A percentile compares a stretch with the other conserved stretches of the same genome.
phyloP scores from a whole-genome alignment of 2,329 filamentous ascomycete species.

The Aureobasidium lini region DNA sequence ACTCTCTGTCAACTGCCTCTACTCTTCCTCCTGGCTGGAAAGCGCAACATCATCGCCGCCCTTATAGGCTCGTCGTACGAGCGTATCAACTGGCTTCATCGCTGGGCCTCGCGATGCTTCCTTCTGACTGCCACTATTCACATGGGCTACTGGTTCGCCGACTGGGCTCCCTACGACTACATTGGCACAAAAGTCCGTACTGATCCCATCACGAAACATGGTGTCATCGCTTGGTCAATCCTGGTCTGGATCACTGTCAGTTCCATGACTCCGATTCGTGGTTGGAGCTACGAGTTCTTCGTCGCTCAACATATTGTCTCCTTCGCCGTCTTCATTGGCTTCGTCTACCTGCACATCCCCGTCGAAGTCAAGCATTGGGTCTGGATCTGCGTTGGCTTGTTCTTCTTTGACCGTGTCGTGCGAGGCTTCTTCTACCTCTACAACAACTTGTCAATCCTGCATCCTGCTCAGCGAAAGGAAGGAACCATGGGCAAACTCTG shows the following conservation, averaged over 20 bases:
- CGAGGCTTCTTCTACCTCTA: conserved; percentile 34
- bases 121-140: conserved; percentile 62
- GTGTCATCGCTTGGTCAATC: conserved; percentile 58
- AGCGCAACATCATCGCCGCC: conserved; percentile 52
- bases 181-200: conserved; percentile 51
- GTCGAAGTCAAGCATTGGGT: conserved; percentile 48
- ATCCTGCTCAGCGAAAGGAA: conserved; percentile 25
- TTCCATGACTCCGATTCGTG: conserved; percentile 56
- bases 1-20: conserved; percentile 48
- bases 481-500: conserved; percentile 15
- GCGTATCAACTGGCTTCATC: conserved; percentile 64
- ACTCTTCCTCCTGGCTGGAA: conserved; percentile 49
- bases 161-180: conserved; percentile 56
- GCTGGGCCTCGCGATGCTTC: conserved; percentile 64
- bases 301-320: conserved; percentile 59
- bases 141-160: conserved; percentile 60
- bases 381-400: conserved; percentile 57
- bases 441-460: conserved; percentile 34
- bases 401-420: conserved; percentile 55
- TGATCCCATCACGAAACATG: conserved; percentile 60
- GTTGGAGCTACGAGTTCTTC: conserved; percentile 63
- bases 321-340: conserved; percentile 54
- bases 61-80: conserved; percentile 60
- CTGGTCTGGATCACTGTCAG: conserved; percentile 59
- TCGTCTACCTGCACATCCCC: conserved; percentile 58